Evolutionary conservation across 805 yeast genomes (phyloP), one percentile per base, ranked within the genome.

Genomic region (Naumovozyma dairenensis): DNA sequence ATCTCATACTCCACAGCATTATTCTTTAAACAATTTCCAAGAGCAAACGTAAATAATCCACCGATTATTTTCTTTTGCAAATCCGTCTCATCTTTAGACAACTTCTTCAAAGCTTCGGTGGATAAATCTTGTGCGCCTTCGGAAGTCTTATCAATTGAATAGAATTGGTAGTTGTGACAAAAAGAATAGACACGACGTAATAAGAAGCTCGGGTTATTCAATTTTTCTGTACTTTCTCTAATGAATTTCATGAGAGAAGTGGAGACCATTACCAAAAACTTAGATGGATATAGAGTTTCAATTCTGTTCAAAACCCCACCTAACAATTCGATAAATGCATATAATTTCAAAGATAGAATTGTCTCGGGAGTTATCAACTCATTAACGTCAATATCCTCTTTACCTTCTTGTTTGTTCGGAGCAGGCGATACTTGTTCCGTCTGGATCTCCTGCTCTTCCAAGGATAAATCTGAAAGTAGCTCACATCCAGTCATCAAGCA

Each of bases 401-500:
- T 33, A 2, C 32, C 31, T 17, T 21, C 37, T 21, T 43, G 31
- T 5, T 35, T 40, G 5, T 33, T 10, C 16, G 22, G 7, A 12
- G 16, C 32, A 2, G 12, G 16, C 16, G n/a, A n/a, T n/a, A n/a
- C n/a, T n/a, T n/a, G n/a, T n/a, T n/a, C n/a, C n/a, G n/a, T n/a
- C 33, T n/a, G 21, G 4, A 16, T 30, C n/a, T n/a, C n/a, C n/a
- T n/a, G n/a, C n/a, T n/a, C n/a, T n/a, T 27, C 32, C 17, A 38
- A 14, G 9, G 27, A 8, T 10, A 52, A 35, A 6, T 38, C 42
- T 4, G 51, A 36, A 14, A 87, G 53, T 17, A 80, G 50, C 49
- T 86, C 95, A 51, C 83, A 78, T 12, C 73, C 60, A 38, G 79
- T 74, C 33, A 89, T 59, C 25, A 85, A 71, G 36, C 85, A 57